Percentiles rank a stretch among this genome's conserved stretches.
phyloP scores from a whole-genome alignment of 2,329 filamentous ascomycete species.

The Monilinia laxa region DNA sequence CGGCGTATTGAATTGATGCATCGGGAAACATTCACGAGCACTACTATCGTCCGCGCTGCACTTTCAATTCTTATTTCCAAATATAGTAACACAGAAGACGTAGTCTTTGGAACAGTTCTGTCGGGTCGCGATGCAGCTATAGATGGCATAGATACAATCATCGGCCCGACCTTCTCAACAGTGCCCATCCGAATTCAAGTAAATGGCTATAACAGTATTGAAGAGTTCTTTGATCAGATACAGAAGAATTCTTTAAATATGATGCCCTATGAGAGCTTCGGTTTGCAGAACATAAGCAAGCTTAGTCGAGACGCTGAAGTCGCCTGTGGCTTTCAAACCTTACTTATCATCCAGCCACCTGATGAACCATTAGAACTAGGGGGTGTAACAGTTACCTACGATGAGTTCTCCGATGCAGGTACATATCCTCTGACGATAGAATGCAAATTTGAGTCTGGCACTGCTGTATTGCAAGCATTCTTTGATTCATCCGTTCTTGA shows the following conservation, averaged over 20 bases:
- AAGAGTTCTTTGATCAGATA: background rate
- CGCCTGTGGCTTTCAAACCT: constrained; percentile 6
- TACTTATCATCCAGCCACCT: background rate
- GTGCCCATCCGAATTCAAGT: constrained; percentile 2
- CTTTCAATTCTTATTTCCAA: constrained; percentile 30
- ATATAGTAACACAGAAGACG: constrained; percentile 38
- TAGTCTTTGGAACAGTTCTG: constrained; percentile 42
- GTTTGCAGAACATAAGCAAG: background rate
- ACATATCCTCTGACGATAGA: background rate
- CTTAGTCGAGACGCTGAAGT: background rate
- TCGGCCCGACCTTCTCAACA: constrained; percentile 38
- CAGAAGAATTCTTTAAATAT: background rate
- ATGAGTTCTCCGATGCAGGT: background rate
- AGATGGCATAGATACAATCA: constrained; percentile 34
- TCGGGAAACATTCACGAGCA: background rate
- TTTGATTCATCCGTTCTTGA: background rate
- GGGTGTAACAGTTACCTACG: background rate
- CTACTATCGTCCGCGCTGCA: constrained; percentile 4
- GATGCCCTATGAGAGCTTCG: background rate
- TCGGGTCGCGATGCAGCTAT: constrained; percentile 42
- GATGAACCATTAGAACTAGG: background rate
- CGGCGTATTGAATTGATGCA: background rate
- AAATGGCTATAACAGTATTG: background rate
- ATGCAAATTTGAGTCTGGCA: background rate
- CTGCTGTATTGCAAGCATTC: background rate